Evolutionary conservation across 257 asterid genomes (phyloP).

Genomic region (Perilla frutescens): DNA sequence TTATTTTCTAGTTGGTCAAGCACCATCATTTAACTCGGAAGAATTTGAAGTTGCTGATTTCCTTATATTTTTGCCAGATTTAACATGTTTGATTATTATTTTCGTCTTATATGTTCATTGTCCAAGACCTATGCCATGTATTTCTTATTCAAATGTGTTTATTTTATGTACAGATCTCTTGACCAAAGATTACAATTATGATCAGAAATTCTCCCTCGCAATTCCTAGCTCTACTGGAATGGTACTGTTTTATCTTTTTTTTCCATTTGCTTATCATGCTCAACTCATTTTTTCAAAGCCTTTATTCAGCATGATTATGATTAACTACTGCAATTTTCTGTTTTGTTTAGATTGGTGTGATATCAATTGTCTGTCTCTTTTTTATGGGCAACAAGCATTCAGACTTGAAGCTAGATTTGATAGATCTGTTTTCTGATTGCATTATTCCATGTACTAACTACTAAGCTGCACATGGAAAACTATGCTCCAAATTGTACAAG

Average conservation of each 20-base stretch:
- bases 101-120: conserved; percentile 14
- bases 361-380: background rate
- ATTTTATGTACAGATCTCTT: conserved; percentile 65
- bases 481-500: background rate
- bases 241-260: conserved; percentile 49
- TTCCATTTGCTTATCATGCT: conserved; percentile 24
- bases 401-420: conserved; percentile 5
- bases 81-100: background rate
- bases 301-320: background rate
- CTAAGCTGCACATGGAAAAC: background rate
- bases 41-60: conserved; percentile 7
- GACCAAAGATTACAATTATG: conserved; percentile 84
- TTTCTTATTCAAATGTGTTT: conserved; percentile 12
- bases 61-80: conserved; percentile 17
- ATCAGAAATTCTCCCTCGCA: conserved; percentile 76
- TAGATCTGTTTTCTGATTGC: conserved; percentile 7
- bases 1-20: background rate
- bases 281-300: conserved; percentile 10
- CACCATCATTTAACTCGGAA: background rate
- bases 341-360: background rate
- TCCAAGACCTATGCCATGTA: background rate
- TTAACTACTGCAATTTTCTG: conserved; percentile 6
- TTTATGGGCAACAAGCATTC: background rate
- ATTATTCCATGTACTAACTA: background rate
- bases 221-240: conserved; percentile 77